Evolutionary conservation across 768 basidiomycete genomes (phyloP).

Genomic region (Termitomyces sp.): DNA sequence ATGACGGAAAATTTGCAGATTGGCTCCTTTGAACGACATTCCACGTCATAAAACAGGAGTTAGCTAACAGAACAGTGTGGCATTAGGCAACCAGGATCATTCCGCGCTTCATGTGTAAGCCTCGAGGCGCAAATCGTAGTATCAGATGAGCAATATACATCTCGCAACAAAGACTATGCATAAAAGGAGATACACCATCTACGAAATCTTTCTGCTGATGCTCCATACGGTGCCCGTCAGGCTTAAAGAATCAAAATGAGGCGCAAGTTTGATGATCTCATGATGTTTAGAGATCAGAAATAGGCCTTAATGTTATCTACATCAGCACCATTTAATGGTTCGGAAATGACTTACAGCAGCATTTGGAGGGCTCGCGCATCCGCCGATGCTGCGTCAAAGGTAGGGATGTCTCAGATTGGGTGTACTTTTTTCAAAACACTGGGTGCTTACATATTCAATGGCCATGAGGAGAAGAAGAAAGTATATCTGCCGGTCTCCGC

Average conservation of each 20-base stretch:
- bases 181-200: background rate
- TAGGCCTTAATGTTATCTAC: slow-evolving; percentile 18
- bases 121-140: slow-evolving; percentile 8
- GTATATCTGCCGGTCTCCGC: slow-evolving; percentile 56
- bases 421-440: background rate
- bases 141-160: slow-evolving; percentile 5
- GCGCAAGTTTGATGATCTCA: background rate
- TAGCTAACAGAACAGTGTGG: background rate
- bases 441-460: slow-evolving; percentile 55
- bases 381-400: slow-evolving; percentile 43
- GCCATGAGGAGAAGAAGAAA: slow-evolving; percentile 76
- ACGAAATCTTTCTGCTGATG: background rate
- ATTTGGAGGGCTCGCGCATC: slow-evolving; percentile 66
- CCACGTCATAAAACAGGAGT: slow-evolving; percentile 2
- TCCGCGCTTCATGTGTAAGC: background rate
- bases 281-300: slow-evolving; percentile 15
- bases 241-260: background rate
- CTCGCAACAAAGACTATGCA: background rate
- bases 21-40: slow-evolving; percentile 1
- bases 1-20: slow-evolving; percentile 1
- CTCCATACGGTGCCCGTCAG: background rate
- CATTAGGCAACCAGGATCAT: slow-evolving; percentile 5
- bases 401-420: background rate
- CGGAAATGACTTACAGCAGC: slow-evolving; percentile 46
- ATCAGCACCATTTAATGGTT: background rate